Evolutionary conservation across 805 yeast species (phyloP), one percentile per base, ranked within the genome.

Genomic region (Yamadazyma paraphyllophila): DNA sequence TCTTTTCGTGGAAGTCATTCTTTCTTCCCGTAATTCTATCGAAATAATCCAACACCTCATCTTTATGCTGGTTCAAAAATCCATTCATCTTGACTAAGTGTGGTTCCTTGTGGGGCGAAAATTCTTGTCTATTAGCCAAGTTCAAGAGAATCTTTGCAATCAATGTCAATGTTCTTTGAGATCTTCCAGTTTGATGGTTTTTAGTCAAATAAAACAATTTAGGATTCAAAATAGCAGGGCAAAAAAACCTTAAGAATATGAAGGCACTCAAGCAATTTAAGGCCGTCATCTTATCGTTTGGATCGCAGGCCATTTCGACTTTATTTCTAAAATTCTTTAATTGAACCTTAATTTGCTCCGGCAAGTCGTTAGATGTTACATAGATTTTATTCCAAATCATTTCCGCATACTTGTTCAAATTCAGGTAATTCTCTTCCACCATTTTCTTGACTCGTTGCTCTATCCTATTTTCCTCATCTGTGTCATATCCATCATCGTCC

Each of bases 191-290:
- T 48, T 89, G 88, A 54, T 87, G 92, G 31, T 78, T 73, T 42
- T 78, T 75, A 0, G 88, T 79, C 41, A 94, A 69, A 49, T 83
- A 82, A 61, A 89, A 90, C 40, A 91, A 63, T 56, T 88, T 89
- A 0, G 99, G 99, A 57, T 89, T 91, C 58, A 94, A 66, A 25
- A 92, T 78, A 0, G 96, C 96, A 0, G 99, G 98, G 56, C 97
- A 63, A 44, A 63, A 63, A 47, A 71, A 71, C 46, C 76, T 54
- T 48, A 92, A 66, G 60, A 92, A 94, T 10, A 92, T 67, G 56
- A 94, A 87, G 0, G 96, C 90, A 15, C 94, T 78, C 27, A 91
- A 67, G 41, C 96, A 86, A 57, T 90, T 85, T 47, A 85, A 69
- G 0, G 89, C 76, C 0, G 76, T 71, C 2, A 61, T 57, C 47